Evolutionary conservation across 495 filamentous ascomycete species (phyloP), one percentile per base, ranked within the genome.

Genomic region (Aspergillus incahuasiensis): DNA sequence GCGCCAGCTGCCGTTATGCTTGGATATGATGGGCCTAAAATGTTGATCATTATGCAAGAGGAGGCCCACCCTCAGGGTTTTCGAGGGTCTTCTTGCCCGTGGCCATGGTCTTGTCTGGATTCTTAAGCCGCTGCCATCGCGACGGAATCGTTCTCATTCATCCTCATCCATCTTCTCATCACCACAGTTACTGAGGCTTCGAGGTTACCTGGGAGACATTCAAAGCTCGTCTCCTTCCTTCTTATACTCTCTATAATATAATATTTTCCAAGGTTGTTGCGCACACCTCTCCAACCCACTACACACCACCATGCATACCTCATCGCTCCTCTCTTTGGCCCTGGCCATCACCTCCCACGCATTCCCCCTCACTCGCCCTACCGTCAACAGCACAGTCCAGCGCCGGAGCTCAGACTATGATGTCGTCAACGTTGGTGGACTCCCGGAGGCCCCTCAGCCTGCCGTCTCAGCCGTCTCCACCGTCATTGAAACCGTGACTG

Each of bases 401-500:
- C 70, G 69, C 55, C 61, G 71, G 56, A 60, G 60, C 48, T 60
- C 64, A 25, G 57, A 63, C 19, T 81, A 81, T 57, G 65, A 71
- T 6, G 70, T 81, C 25, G 78, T 80, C 53, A 76, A 79, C 52
- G 78, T 80, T 19, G 76, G 69, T 32, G 74, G 72, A 24, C 63
- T 67, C 2, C 52, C 62, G 11, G 57, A 64, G 19, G 66, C 61
- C 46, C 58, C 63, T 15, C 48, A 61, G 16, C 42, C 60, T 35
- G 62, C 66, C 20, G 57, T 53, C 43, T 6, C 43, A 28, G 43
- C 43, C 9, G 41, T 22, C 2, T 11, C 24, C 16, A 79, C 74
- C n/a, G 50, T 74, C 34, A 52, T 65, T 11, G 57, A 70, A 21
- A 79, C 72, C 19, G 54, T 74, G 11, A 70, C 68, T 13, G 58